phyloP scores from a whole-genome alignment of 805 yeast genomes.

The Metschnikowia henanensis region DNA sequence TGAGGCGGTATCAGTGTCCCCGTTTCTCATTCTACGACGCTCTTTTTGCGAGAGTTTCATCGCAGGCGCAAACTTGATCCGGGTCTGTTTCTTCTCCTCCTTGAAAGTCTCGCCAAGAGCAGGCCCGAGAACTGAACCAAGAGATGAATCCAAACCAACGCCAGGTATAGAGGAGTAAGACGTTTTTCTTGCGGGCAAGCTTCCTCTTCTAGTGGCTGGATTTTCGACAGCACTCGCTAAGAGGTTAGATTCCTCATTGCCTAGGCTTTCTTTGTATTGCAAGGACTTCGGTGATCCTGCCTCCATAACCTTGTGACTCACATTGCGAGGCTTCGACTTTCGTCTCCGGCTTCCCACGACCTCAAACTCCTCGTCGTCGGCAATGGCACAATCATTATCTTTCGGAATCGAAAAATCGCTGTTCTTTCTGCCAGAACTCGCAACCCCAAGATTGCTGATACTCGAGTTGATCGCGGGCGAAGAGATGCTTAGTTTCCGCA shows the following conservation, averaged over 20 bases:
- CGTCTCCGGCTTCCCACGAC: slow-evolving; percentile 25
- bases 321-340: slow-evolving; percentile 12
- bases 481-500: slow-evolving; percentile 26
- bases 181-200: too few species aligned
- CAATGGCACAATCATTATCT: slow-evolving; percentile 20
- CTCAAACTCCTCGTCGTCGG: slow-evolving; percentile 28
- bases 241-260: background rate
- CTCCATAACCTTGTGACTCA: background rate
- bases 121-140: slow-evolving; percentile 1
- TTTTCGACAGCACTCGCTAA: too few species aligned
- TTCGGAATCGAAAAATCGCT: background rate
- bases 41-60: slow-evolving; percentile 60
- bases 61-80: slow-evolving; percentile 35
- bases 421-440: background rate
- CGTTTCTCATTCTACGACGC: slow-evolving; percentile 42
- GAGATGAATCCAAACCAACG: too few species aligned
- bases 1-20: background rate
- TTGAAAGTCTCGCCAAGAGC: slow-evolving; percentile 15
- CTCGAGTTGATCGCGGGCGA: background rate
- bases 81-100: slow-evolving; percentile 21
- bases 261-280: background rate
- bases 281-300: background rate
- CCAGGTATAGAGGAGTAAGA: background rate
- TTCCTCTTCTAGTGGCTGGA: too few species aligned
- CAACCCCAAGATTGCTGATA: background rate